phyloP scores from a whole-genome alignment of 2,329 filamentous ascomycete genomes.

The Talaromyces piceae region DNA sequence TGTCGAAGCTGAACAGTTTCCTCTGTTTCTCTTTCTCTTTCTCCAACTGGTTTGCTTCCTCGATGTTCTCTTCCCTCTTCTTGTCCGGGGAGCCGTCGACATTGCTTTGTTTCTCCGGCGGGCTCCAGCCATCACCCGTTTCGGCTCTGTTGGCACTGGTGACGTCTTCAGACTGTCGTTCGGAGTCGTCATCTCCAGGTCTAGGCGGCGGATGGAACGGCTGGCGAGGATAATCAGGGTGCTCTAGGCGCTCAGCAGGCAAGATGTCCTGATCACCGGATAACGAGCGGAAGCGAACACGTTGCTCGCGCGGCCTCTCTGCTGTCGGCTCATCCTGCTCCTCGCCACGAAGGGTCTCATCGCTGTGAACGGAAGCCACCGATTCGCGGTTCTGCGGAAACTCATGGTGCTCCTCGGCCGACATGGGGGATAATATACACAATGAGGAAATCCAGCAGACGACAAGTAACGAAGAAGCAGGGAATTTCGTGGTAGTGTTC shows the following conservation, averaged over 20 bases:
- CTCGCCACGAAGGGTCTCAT: constrained; percentile 9
- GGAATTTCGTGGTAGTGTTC: background rate
- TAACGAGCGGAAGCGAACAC: constrained; percentile 8
- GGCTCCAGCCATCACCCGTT: background rate
- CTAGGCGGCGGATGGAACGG: constrained; percentile 6
- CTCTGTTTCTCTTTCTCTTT: constrained; percentile 2
- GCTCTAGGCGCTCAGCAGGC: constrained; percentile 5
- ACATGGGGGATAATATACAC: background rate
- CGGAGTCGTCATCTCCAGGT: background rate
- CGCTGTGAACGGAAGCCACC: constrained; percentile 9
- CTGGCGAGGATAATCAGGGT: constrained; percentile 6
- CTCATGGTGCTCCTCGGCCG: constrained; percentile 11
- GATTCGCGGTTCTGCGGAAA: constrained; percentile 7
- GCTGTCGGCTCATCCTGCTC: background rate
- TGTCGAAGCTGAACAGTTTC: constrained; percentile 1
- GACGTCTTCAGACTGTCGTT: constrained; percentile 22
- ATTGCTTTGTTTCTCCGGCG: constrained; percentile 2
- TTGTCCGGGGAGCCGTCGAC: constrained; percentile 1
- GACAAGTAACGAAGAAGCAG: background rate
- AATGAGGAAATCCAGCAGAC: background rate
- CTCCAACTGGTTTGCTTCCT: constrained; percentile 5
- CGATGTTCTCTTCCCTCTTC: background rate
- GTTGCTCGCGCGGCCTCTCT: background rate
- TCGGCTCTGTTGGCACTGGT: constrained; percentile 15
- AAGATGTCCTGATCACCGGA: background rate